These are phyloP conservation scores for Rhododendron ovatum DNA, from an alignment of 148 eudicot species.

Conservation along the genomic window DNA sequence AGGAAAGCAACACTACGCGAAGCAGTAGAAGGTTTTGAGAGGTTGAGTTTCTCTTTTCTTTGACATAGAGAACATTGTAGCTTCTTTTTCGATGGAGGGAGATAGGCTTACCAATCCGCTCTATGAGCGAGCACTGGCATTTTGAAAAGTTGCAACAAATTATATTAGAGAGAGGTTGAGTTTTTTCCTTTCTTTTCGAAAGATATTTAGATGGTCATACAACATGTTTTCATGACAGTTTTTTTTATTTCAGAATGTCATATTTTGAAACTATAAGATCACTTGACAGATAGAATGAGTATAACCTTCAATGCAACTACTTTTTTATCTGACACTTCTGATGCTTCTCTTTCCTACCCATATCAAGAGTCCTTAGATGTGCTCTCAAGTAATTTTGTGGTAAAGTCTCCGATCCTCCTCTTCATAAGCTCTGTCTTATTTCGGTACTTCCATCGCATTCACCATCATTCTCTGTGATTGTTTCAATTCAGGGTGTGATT, in stretches of 20 bases:
- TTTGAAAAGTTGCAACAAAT: background rate
- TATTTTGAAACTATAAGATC: background rate
- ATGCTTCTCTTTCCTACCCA: background rate
- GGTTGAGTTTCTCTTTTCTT: background rate
- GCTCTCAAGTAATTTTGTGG: background rate
- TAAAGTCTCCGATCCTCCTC: conserved; percentile 28
- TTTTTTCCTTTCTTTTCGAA: background rate
- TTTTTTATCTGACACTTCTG: background rate
- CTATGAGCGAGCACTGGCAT: background rate
- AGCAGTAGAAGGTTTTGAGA: conserved; percentile 12
- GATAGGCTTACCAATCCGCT: background rate
- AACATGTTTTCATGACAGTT: background rate
- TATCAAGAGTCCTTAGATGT: background rate
- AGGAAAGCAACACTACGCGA: conserved; percentile 36
- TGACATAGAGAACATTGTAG: background rate
- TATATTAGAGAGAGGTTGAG: background rate
- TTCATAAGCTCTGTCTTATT: conserved; percentile 41
- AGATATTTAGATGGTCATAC: background rate
- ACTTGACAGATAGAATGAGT: background rate
- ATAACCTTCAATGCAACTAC: background rate
- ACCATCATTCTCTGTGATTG: conserved; percentile 1
- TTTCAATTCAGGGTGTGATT: background rate
- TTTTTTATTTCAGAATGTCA: background rate
- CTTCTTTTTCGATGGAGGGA: background rate
- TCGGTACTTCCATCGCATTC: conserved; percentile 35